These are phyloP conservation scores for Neonectria coccinea DNA, from an alignment of 2,329 filamentous ascomycete species.

Conservation along the genomic window DNA sequence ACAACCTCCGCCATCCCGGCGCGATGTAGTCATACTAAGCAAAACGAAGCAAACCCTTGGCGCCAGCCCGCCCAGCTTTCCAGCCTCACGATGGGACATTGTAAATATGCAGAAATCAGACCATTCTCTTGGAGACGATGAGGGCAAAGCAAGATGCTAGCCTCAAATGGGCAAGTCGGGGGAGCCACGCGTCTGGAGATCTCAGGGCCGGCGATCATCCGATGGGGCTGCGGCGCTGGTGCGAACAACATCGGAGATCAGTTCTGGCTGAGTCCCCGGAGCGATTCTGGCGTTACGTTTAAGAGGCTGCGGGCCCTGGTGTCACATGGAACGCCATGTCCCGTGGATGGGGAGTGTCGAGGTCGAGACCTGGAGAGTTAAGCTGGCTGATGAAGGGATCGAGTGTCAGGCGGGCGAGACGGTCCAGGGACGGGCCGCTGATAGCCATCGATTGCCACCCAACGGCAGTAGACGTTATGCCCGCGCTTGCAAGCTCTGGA, in stretches of 20 bases:
- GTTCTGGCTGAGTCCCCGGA: constrained; percentile 17
- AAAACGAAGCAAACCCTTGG: constrained; percentile 28
- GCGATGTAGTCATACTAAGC: constrained; percentile 18
- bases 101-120: constrained; percentile 40
- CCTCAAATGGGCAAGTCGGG: constrained; percentile 38
- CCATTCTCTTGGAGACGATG: constrained; percentile 36
- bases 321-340: constrained; percentile 12
- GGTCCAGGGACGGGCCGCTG: constrained; percentile 45
- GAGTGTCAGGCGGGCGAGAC: constrained; percentile 31
- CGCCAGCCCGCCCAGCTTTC: constrained; percentile 25
- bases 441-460: constrained; percentile 26
- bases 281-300: constrained; percentile 33
- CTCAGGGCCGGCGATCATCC: constrained; percentile 41
- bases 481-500: constrained; percentile 8
- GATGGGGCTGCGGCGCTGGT: constrained; percentile 26
- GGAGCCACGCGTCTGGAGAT: constrained; percentile 41
- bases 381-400: constrained; percentile 1
- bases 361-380: not conserved
- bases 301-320: constrained; percentile 7
- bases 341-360: not conserved
- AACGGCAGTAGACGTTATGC: constrained; percentile 25
- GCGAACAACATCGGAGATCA: constrained; percentile 20
- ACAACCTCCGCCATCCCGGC: not conserved
- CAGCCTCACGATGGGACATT: constrained; percentile 40
- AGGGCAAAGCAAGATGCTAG: constrained; percentile 37